Base-by-base conservation (phyloP, 1,284 basidiomycete species). In the Ceratobasidium sp. region DNA sequence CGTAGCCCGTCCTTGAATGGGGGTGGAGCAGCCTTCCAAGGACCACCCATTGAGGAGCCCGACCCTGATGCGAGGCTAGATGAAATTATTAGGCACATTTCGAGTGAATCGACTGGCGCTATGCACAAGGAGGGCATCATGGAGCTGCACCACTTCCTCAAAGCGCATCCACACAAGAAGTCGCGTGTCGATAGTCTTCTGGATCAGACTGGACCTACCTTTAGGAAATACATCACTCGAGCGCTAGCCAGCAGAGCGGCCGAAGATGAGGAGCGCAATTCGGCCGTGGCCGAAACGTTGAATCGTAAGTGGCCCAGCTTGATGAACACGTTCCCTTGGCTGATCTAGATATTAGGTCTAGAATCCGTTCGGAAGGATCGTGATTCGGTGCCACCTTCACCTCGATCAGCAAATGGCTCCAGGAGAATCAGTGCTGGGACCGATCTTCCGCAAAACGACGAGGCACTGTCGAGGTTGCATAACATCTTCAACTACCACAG, bases 61-160 rank as follows among this genome's bases (percentile, higher is more conserved):
- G 91, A 93, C 79, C 87, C 90, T 25, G 92, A 92, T 78, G 89
- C 88, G 25, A 90, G 91, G 77, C 82, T 94, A 69, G 86, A 91
- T 59, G 86, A 86, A 36, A 96, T 96, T 77, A 94, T 96, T 78
- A 90, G 92, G 69, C 89, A 94, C 77, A 96, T 96, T 74, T 94
- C 92, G 36, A 95, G 91, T 80, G 92, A 92, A 81, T 91, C 90
- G 40, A 94, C 87, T 8, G 91, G 90, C 21, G 91, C 88, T 7
- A 83, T 92, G 81, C 89, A 92, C 80, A 90, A 92, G 79, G 90
- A 95, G 81, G 95, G 94, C 4, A 96, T 99, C 73, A 95, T 94
- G n/a, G 94, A 96, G 76, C 83, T 99, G 49, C 95, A 98, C 79
- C 90, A 95, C 56, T 98, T 96, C 83, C 83, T 97, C 77, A 96